Conservation (phyloP, 495 filamentous ascomycete species). For the Penicillium lagena region DNA sequence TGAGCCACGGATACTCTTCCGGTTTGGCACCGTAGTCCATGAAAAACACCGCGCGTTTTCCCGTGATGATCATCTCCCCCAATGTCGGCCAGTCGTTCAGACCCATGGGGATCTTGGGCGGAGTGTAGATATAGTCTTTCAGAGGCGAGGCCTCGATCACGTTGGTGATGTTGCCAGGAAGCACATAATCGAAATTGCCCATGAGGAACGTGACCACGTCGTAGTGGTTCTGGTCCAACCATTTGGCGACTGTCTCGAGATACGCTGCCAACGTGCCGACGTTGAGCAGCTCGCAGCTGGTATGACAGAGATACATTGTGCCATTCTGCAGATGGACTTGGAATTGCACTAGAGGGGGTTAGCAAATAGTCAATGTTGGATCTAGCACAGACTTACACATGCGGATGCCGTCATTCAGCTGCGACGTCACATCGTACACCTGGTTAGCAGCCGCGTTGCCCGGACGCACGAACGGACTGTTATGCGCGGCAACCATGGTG, state of each 20-base stretch:
- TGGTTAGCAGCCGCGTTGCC: slow-evolving; percentile 79
- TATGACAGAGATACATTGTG: slow-evolving; percentile 64
- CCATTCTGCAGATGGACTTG: slow-evolving; percentile 68
- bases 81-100: slow-evolving; percentile 81
- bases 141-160: slow-evolving; percentile 65
- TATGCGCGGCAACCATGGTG: slow-evolving; percentile 80
- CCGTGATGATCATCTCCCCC: slow-evolving; percentile 64
- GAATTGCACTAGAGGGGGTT: slow-evolving; percentile 55
- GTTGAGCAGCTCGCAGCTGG: slow-evolving; percentile 71
- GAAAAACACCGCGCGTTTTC: slow-evolving; percentile 58
- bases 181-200: slow-evolving; percentile 69
- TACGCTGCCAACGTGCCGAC: slow-evolving; percentile 71
- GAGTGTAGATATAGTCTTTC: slow-evolving; percentile 61
- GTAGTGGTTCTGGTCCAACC: slow-evolving; percentile 74
- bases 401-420: slow-evolving; percentile 82
- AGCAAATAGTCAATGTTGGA: no score
- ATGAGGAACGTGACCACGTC: slow-evolving; percentile 90
- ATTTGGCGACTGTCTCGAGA: slow-evolving; percentile 59
- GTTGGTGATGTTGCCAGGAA: slow-evolving; percentile 50
- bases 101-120: slow-evolving; percentile 60
- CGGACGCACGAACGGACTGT: slow-evolving; percentile 69
- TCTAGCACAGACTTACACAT: slow-evolving; percentile 48
- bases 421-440: slow-evolving; percentile 55
- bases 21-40: slow-evolving; percentile 85
- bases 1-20: slow-evolving; percentile 58